phyloP scores from a whole-genome alignment of 1,284 basidiomycete genomes.

The Phellopilus nigrolimitatus region DNA sequence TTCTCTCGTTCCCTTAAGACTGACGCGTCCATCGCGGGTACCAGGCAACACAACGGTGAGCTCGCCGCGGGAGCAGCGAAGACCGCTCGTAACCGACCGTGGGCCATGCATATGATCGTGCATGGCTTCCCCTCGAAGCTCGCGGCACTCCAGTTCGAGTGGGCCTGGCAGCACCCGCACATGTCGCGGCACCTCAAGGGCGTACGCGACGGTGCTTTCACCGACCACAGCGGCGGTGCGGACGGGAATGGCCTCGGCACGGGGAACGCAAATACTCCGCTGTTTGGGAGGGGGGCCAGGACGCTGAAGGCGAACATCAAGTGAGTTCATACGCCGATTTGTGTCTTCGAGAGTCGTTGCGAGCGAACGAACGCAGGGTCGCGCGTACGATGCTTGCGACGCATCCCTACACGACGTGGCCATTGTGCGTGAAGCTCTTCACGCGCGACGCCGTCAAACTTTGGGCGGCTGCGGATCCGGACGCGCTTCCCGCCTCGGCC shows the following conservation, averaged over 20 bases:
- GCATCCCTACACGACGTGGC: conserved; percentile 60
- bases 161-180: conserved; percentile 84
- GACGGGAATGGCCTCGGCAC: conserved; percentile 2
- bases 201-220: not conserved
- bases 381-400: conserved; percentile 49
- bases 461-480: conserved; percentile 37
- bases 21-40: too few species aligned
- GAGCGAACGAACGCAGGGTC: conserved; percentile 32
- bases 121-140: conserved; percentile 85
- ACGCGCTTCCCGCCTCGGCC: not conserved
- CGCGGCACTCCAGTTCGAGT: conserved; percentile 84
- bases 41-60: conserved; percentile 82
- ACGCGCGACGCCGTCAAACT: conserved; percentile 50
- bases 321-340: conserved; percentile 32
- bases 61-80: conserved; percentile 71
- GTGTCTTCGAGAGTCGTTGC: not conserved
- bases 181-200: conserved; percentile 18
- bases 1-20: too few species aligned
- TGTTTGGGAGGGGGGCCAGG: not conserved
- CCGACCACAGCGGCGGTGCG: conserved; percentile 30
- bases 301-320: conserved; percentile 40
- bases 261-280: too few species aligned
- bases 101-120: conserved; percentile 89
- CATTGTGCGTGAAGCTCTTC: conserved; percentile 66
- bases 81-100: conserved; percentile 69